Percentiles rank a stretch among this genome's conserved stretches.
phyloP scores from a whole-genome alignment of 2,329 filamentous ascomycete species.

The Scedosporium apiospermum region DNA sequence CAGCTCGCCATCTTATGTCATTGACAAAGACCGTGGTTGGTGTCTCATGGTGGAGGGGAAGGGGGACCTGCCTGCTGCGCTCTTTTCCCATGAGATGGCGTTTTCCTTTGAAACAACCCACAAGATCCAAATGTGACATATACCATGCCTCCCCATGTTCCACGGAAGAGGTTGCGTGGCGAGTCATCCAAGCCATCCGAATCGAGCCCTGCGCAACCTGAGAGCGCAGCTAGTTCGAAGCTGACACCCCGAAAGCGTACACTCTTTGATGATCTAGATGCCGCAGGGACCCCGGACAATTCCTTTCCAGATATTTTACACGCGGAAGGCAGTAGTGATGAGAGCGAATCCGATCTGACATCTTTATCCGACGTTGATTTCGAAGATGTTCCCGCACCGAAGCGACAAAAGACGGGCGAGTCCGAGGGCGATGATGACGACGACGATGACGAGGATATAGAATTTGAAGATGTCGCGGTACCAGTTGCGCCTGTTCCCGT shows the following conservation, averaged over 20 bases:
- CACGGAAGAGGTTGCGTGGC: slow-evolving; percentile 53
- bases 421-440: slow-evolving; percentile 23
- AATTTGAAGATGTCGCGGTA: slow-evolving; percentile 48
- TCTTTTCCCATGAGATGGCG: too few species aligned
- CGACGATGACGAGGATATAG: slow-evolving; percentile 49
- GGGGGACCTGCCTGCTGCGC: too few species aligned
- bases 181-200: slow-evolving; percentile 15
- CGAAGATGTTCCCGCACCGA: slow-evolving; percentile 29
- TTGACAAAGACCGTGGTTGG: neutral
- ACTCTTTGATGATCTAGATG: slow-evolving; percentile 52
- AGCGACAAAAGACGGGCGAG: slow-evolving; percentile 28
- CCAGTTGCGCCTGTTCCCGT: slow-evolving; percentile 33
- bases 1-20: neutral
- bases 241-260: slow-evolving; percentile 39
- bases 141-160: slow-evolving; percentile 58
- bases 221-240: slow-evolving; percentile 13
- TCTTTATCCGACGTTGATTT: slow-evolving; percentile 51
- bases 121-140: neutral
- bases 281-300: slow-evolving; percentile 31
- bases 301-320: slow-evolving; percentile 31
- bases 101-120: too few species aligned
- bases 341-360: slow-evolving; percentile 33
- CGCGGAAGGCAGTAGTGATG: slow-evolving; percentile 17
- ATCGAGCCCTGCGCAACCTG: neutral
- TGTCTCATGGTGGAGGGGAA: too few species aligned